Evolutionary conservation across 2,329 filamentous ascomycete genomes (phyloP).

Genomic region (Fonsecaea monophora): DNA sequence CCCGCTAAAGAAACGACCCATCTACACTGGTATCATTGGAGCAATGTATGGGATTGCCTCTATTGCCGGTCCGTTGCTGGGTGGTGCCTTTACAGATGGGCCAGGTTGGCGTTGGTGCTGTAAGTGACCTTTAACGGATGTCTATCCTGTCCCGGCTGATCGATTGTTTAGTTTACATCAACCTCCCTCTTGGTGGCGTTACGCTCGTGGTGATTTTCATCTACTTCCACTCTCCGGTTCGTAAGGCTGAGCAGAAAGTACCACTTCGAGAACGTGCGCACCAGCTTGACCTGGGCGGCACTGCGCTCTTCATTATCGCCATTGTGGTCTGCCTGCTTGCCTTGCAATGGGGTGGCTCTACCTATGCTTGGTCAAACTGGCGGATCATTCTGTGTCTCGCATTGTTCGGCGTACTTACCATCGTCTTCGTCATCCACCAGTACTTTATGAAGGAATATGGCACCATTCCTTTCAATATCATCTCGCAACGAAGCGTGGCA

Average conservation of each 20-base stretch:
- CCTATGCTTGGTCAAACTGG: slow-evolving; percentile 53
- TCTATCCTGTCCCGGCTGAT: neutral
- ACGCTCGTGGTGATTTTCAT: slow-evolving; percentile 56
- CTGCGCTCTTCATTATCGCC: slow-evolving; percentile 53
- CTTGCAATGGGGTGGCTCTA: slow-evolving; percentile 56
- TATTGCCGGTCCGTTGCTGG: slow-evolving; percentile 47
- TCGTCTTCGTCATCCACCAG: slow-evolving; percentile 58
- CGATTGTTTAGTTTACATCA: slow-evolving; percentile 50
- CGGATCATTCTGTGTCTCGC: slow-evolving; percentile 58
- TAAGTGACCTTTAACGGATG: slow-evolving; percentile 2
- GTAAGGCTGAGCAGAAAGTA: slow-evolving; percentile 43
- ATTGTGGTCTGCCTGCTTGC: slow-evolving; percentile 58
- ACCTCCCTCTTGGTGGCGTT: slow-evolving; percentile 51
- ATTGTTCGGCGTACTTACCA: slow-evolving; percentile 50
- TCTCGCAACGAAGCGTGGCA: slow-evolving; percentile 54
- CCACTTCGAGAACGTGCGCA: slow-evolving; percentile 50
- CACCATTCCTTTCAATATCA: slow-evolving; percentile 58
- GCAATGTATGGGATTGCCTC: slow-evolving; percentile 53
- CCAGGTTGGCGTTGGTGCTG: slow-evolving; percentile 48
- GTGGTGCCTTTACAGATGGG: slow-evolving; percentile 52
- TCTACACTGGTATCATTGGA: slow-evolving; percentile 60
- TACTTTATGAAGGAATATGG: slow-evolving; percentile 57
- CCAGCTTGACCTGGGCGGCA: slow-evolving; percentile 53
- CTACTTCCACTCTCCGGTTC: slow-evolving; percentile 51
- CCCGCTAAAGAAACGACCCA: slow-evolving; percentile 61